Evolutionary conservation across 2,329 filamentous ascomycete genomes (phyloP).

Genomic region (Botrytis tulipae): DNA sequence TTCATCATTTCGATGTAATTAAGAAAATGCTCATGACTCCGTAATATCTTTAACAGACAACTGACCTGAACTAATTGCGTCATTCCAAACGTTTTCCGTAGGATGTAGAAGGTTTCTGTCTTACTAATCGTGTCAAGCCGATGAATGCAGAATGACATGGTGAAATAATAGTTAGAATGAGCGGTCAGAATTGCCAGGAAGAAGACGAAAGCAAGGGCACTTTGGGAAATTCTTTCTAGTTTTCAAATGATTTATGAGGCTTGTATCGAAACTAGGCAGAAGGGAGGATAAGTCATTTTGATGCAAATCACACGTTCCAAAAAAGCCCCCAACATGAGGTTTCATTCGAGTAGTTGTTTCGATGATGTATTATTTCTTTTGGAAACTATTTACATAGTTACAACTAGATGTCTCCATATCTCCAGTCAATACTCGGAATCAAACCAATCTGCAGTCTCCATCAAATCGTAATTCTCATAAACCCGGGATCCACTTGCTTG

Average conservation of each 20-base stretch:
- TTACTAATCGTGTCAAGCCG: neutral
- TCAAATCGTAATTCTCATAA: neutral
- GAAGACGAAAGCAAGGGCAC: neutral
- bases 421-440: neutral
- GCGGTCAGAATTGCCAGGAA: neutral
- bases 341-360: too few relatives aligned
- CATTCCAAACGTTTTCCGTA: neutral
- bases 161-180: neutral
- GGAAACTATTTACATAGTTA: too few relatives aligned
- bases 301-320: neutral
- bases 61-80: neutral
- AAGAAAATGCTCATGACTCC: rapidly evolving
- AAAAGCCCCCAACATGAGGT: too few relatives aligned
- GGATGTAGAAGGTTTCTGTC: rapidly evolving
- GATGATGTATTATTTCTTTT: too few relatives aligned
- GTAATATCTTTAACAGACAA: neutral
- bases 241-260: neutral
- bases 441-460: neutral
- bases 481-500: neutral
- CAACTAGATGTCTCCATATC: too few relatives aligned
- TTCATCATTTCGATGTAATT: neutral
- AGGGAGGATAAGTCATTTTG: neutral
- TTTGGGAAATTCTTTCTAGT: neutral
- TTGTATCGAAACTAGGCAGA: rapidly evolving
- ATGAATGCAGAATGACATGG: neutral